Evolutionary conservation across 345 rosid species (phyloP), one percentile per base, ranked within the genome.

Genomic region (Clausena lansium): DNA sequence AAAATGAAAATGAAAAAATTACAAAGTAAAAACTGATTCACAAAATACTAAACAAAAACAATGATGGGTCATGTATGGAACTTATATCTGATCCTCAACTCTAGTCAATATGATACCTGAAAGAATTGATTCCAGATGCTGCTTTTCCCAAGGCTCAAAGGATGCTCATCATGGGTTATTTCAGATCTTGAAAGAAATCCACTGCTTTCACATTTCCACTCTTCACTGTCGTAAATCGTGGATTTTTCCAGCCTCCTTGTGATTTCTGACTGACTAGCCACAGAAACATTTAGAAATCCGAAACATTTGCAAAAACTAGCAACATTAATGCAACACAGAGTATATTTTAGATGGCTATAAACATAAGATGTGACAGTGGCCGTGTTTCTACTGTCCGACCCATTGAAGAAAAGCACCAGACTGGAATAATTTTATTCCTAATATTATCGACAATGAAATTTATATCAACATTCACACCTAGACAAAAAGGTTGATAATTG

Each of bases 201-300:
- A 52, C 86, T 80, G 81, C 81, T 77, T 83, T 89, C 94, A 73
- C 78, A 39, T 80, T 84, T 84, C 6, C 80, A 55, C 11, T 89
- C 94, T 8, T 88, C 91, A 71, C 75, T 81, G 41, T 81, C 90
- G 67, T 54, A 62, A 54, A 67, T 77, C 7, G 82, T 76, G 25
- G 92, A 81, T 75, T 90, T 88, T 73, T 93, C 95, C 91, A 92
- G 72, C 87, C 86, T 93, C 89, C 98, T 89, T 20, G 96, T 81
- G 70, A 95, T 87, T 87, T 95, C 97, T 84, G 99, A 89, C 99
- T 95, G 88, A 86, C 94, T 90, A 95, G 91, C 91, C 97, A 88
- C 85, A 88, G 80, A 89, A 87, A 86, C 76, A 87, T 74, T 89
- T 79, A 91, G 91, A 86, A 82, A 82, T 65, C 80, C 39, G 57